phyloP scores from a whole-genome alignment of 495 filamentous ascomycete genomes.

The Aspergillus ellipticus region DNA sequence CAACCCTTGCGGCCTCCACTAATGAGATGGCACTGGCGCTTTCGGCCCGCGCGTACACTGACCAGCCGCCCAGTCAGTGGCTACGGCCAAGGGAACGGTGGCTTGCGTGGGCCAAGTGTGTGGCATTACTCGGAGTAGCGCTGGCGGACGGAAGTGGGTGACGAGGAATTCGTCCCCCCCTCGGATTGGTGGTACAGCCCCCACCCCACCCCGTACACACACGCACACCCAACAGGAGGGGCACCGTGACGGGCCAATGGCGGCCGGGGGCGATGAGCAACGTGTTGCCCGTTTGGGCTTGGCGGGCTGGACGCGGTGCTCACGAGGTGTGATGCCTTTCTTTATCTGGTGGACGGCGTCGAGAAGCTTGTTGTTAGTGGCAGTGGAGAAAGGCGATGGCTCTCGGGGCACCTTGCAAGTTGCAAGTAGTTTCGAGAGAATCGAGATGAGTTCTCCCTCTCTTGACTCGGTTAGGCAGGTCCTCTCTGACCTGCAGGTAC shows the following conservation, averaged over 20 bases:
- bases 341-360: background rate
- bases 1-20: constrained; percentile 5
- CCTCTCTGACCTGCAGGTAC: background rate
- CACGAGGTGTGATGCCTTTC: constrained; percentile 1
- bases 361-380: constrained; percentile 11
- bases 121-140: background rate
- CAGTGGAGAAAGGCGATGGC: background rate
- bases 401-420: background rate
- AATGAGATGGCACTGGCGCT: constrained; percentile 13
- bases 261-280: background rate
- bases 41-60: constrained; percentile 13
- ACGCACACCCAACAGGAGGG: background rate
- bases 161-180: background rate
- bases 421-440: background rate
- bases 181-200: constrained; percentile 2
- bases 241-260: background rate
- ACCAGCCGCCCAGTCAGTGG: constrained; percentile 12
- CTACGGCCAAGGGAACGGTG: background rate
- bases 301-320: background rate
- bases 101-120: constrained; percentile 12
- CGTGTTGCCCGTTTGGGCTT: constrained; percentile 4
- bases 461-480: constrained; percentile 2
- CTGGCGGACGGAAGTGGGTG: background rate
- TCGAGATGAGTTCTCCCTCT: background rate
- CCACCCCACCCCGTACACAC: background rate